phyloP scores from a whole-genome alignment of 2,329 filamentous ascomycete genomes.

The Chalaropsis thielavioides region DNA sequence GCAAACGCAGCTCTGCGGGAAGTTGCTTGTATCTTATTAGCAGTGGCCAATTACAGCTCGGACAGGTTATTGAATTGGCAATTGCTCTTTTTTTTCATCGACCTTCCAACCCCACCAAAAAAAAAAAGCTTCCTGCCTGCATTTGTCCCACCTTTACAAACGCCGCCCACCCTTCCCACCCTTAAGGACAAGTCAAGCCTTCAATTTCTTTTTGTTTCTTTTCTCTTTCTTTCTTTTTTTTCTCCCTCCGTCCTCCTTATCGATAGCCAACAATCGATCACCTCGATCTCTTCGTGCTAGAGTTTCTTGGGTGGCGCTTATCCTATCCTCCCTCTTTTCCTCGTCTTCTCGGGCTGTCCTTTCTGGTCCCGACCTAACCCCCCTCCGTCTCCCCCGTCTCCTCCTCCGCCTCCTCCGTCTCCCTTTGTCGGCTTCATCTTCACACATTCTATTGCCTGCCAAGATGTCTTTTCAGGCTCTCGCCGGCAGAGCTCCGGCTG shows the following conservation, averaged over 20 bases:
- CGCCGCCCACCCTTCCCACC: constrained; percentile 5
- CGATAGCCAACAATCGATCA: not conserved
- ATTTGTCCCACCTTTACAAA: not conserved
- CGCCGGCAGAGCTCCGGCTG: constrained; percentile 42
- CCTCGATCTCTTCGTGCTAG: not conserved
- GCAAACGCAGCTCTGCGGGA: not conserved
- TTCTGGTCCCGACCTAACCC: not conserved
- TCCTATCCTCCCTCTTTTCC: not conserved
- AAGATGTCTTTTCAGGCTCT: constrained; percentile 28
- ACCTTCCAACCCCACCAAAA: constrained; percentile 8
- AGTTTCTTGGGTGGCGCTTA: not conserved
- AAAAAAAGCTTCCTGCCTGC: constrained; percentile 6
- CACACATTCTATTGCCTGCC: not conserved
- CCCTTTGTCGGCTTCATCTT: not conserved
- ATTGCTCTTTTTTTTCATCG: constrained; percentile 7
- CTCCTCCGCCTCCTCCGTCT: not conserved
- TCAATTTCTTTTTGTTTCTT: not conserved
- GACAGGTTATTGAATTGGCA: not conserved
- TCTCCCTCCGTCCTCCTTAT: not conserved
- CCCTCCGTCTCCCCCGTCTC: not conserved
- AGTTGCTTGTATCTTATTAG: constrained; percentile 15
- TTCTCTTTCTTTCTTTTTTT: constrained; percentile 2
- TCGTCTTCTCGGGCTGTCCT: not conserved
- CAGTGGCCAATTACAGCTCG: constrained; percentile 10
- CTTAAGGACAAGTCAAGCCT: not conserved